Evolutionary conservation across 306 rosid species (phyloP).

Genomic region (Acacia melanoxylon): DNA sequence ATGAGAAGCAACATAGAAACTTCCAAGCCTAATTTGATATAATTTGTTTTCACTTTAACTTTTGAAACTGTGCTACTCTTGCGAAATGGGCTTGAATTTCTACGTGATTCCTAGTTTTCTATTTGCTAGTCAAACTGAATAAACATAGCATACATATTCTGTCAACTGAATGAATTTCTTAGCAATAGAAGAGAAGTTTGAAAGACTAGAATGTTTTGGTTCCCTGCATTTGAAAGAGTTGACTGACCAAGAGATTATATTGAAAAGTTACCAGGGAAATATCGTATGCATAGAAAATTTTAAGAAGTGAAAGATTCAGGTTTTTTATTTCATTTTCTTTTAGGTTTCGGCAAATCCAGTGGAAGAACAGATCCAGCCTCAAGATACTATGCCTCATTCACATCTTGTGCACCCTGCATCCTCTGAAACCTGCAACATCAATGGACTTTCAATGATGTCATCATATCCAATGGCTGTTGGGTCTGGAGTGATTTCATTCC

Average conservation of each 20-base stretch:
- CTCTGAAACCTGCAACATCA: conserved; percentile 43
- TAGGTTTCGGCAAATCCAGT: conserved; percentile 60
- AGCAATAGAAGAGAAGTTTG: conserved; percentile 11
- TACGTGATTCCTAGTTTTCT: background rate
- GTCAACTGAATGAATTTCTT: background rate
- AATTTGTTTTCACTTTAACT: background rate
- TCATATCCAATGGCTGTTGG: conserved; percentile 36
- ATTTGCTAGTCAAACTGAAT: background rate
- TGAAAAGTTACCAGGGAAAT: background rate
- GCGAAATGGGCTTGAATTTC: background rate
- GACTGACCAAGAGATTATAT: background rate
- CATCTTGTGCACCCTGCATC: conserved; percentile 40
- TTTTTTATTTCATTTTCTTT: conserved; percentile 12
- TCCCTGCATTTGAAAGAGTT: background rate
- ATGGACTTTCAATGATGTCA: conserved; percentile 45
- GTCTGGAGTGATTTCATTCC: conserved; percentile 37
- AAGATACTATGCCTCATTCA: conserved; percentile 46
- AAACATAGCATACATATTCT: background rate
- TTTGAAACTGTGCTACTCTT: background rate
- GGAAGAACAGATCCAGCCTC: conserved; percentile 58
- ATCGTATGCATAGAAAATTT: background rate
- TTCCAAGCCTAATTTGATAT: background rate
- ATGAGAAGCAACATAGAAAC: background rate
- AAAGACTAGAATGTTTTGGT: conserved; percentile 9
- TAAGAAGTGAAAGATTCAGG: background rate